These are phyloP conservation scores for Thymus mandschuricus DNA, from an alignment of 257 asterid species.

Conservation along the genomic window DNA sequence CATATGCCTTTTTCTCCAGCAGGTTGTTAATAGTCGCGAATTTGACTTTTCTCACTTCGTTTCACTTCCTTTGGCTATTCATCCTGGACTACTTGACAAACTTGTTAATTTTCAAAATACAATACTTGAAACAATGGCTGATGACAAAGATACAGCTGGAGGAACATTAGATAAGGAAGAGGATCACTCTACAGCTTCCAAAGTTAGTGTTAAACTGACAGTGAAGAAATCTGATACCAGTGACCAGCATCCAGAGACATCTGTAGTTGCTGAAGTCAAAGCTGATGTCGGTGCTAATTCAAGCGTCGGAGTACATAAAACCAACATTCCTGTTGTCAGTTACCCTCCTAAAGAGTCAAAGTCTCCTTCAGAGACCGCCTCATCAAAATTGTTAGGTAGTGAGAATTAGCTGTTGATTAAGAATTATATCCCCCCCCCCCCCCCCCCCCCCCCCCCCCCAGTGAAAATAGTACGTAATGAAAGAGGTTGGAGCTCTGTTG, in stretches of 20 bases:
- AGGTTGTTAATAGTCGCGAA: constrained; percentile 74
- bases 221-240: constrained; percentile 39
- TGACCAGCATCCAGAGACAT: constrained; percentile 31
- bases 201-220: constrained; percentile 38
- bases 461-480: background rate
- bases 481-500: background rate
- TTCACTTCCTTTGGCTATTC: constrained; percentile 92
- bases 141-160: constrained; percentile 41
- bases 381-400: constrained; percentile 52
- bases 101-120: constrained; percentile 72
- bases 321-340: constrained; percentile 58
- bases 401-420: background rate
- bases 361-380: constrained; percentile 39
- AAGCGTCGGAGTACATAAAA: constrained; percentile 33
- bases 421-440: background rate
- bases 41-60: constrained; percentile 94
- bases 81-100: constrained; percentile 79
- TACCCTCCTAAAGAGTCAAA: constrained; percentile 51
- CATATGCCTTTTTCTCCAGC: constrained; percentile 39
- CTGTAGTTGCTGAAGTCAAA: constrained; percentile 45
- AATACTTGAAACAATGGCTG: constrained; percentile 57
- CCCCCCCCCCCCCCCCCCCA: too few species aligned
- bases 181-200: constrained; percentile 34
- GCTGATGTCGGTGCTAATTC: constrained; percentile 34
- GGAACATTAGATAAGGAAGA: constrained; percentile 44